phyloP scores from a whole-genome alignment of 345 rosid species.

The Viola odorata region DNA sequence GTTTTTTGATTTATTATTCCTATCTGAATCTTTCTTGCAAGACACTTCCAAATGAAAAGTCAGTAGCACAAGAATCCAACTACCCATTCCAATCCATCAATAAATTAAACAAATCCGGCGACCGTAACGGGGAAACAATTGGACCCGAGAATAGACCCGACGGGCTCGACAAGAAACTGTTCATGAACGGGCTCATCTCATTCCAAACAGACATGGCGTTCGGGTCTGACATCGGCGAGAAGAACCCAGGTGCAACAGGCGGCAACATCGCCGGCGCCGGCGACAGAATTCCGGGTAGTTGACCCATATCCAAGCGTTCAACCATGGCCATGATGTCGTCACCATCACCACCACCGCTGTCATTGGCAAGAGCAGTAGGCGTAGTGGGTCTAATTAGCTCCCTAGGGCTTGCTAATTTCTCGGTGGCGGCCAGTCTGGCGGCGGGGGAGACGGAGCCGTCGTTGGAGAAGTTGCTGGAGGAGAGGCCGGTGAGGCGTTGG shows the following conservation, averaged over 20 bases:
- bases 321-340: conserved; percentile 12
- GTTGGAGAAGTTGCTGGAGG: conserved; percentile 38
- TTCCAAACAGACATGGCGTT: conserved; percentile 17
- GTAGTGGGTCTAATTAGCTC: conserved; percentile 13
- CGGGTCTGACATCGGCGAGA: conserved; percentile 44
- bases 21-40: background rate
- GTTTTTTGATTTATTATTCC: background rate
- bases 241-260: conserved; percentile 38
- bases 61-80: conserved; percentile 1
- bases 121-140: conserved; percentile 41
- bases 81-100: conserved; percentile 33
- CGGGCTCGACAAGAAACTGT: conserved; percentile 37
- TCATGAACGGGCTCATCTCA: conserved; percentile 43
- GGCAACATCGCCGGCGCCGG: conserved; percentile 62
- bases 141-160: conserved; percentile 27
- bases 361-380: background rate
- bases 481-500: conserved; percentile 78
- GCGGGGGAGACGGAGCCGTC: conserved; percentile 59
- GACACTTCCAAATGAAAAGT: background rate
- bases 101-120: conserved; percentile 45
- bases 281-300: conserved; percentile 64
- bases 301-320: conserved; percentile 29
- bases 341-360: background rate
- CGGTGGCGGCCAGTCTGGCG: conserved; percentile 71
- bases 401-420: conserved; percentile 52